Percentiles rank a stretch among this genome's conserved stretches.
These are phyloP conservation scores for Kwoniella mangroviensis DNA, from an alignment of 768 basidiomycete species.

Conservation along the genomic window DNA sequence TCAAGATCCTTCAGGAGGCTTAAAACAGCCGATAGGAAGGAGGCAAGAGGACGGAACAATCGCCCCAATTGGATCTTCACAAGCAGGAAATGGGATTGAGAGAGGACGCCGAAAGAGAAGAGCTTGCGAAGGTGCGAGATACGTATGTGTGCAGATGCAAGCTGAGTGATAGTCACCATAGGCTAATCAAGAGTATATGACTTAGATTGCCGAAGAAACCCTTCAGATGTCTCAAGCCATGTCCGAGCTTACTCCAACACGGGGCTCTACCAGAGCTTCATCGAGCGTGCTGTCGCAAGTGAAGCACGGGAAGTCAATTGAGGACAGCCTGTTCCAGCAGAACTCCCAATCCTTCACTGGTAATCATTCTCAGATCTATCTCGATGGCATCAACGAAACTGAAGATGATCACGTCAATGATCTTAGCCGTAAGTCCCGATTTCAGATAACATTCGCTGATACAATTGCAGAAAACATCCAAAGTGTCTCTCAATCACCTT, in stretches of 20 bases:
- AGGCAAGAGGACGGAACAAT: background rate
- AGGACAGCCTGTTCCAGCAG: background rate
- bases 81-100: background rate
- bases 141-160: background rate
- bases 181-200: background rate
- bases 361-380: background rate
- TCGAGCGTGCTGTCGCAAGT: background rate
- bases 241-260: background rate
- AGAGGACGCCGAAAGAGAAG: background rate
- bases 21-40: slow-evolving; percentile 15
- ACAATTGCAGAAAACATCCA: background rate
- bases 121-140: background rate
- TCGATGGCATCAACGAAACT: background rate
- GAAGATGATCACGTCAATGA: background rate
- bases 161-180: background rate
- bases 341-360: slow-evolving; percentile 3
- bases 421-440: background rate
- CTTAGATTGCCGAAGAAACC: slow-evolving; percentile 12
- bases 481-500: background rate
- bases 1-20: background rate
- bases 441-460: background rate
- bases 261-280: background rate
- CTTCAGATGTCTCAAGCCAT: slow-evolving; percentile 12
- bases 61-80: background rate
- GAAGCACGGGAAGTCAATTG: background rate